Evolutionary conservation across 768 basidiomycete species (phyloP).

Genomic region (Mycena kentingensis): DNA sequence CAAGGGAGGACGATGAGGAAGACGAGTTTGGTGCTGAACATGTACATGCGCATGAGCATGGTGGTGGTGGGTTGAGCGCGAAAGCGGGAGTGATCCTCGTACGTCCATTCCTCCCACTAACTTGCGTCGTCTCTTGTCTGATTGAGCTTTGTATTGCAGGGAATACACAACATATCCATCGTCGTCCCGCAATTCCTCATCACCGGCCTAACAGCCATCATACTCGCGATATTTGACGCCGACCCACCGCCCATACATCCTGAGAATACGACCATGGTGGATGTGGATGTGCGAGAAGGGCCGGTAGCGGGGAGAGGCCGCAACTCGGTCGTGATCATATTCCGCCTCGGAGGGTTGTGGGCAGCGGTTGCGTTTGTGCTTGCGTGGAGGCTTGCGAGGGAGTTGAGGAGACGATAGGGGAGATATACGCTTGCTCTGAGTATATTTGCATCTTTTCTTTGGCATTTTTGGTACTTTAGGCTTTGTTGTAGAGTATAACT

Average conservation of each 20-base stretch:
- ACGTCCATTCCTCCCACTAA: constrained; percentile 29
- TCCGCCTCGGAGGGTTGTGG: constrained; percentile 67
- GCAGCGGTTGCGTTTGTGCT: constrained; percentile 58
- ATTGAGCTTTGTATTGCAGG: constrained; percentile 44
- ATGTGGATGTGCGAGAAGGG: constrained; percentile 29
- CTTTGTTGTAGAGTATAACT: no score
- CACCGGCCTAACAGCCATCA: constrained; percentile 78
- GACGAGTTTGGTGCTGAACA: no score
- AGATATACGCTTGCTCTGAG: no score
- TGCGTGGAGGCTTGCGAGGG: constrained; percentile 54
- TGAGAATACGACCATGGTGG: constrained; percentile 5
- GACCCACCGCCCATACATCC: constrained; percentile 34
- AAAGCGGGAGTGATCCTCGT: constrained; percentile 90
- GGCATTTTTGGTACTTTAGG: no score
- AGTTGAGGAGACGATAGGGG: constrained; percentile 40
- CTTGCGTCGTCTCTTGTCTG: not conserved
- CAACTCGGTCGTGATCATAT: constrained; percentile 82
- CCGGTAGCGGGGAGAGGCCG: no score
- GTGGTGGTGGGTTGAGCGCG: constrained; percentile 56
- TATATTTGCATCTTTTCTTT: no score
- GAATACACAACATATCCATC: constrained; percentile 93
- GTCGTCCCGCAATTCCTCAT: constrained; percentile 95
- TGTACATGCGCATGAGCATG: no score
- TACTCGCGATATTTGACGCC: constrained; percentile 86
- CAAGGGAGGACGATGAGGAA: constrained; percentile 10